Evolutionary conservation across 306 rosid species (phyloP), one percentile per base, ranked within the genome.

Genomic region (Fragaria iinumae): DNA sequence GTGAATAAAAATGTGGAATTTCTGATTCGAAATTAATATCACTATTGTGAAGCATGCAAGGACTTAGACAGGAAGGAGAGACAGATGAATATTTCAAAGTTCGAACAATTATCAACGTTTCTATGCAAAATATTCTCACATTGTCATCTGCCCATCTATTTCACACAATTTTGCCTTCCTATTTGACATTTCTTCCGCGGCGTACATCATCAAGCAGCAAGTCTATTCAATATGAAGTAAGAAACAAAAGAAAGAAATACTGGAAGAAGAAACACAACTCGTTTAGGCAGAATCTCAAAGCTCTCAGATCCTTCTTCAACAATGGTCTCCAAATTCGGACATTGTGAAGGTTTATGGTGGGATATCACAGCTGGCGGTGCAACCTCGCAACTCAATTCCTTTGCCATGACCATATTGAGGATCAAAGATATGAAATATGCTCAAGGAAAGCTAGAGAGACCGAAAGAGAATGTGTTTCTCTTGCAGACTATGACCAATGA

Each of bases 221-320:
- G 50, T 9, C 41, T 43, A 39, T 36, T 13, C 66, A 65, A 38
- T 38, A 66, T 32, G 38, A 65, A 17, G 79, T 50, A 76, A 6
- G 65, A 76, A 76, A 49, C 65, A 25, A 76, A 36, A 34, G 66
- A 76, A 49, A 76, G 23, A 23, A 76, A 36, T 10, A 76, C 73
- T 13, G 73, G 79, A 66, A 76, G 79, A 9, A 65, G 72, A 76
- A 76, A 76, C 71, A 76, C 49, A 57, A 76, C 52, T 11, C 53
- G 20, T 10, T 63, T 66, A 1, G 53, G 73, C 52, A 76, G 39
- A 49, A 76, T 65, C 65, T 64, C 73, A 16, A 66, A 67, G 63
- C 53, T 49, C 50, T 64, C 72, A 2, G 79, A 67, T 65, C 66
- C 73, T 17, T 76, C 73, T 66, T 76, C 79, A 16, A 23, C 73